Percentiles rank a stretch among this genome's conserved stretches.
Conservation (phyloP, 2,329 filamentous ascomycete species). For the Fusarium anguioides region DNA sequence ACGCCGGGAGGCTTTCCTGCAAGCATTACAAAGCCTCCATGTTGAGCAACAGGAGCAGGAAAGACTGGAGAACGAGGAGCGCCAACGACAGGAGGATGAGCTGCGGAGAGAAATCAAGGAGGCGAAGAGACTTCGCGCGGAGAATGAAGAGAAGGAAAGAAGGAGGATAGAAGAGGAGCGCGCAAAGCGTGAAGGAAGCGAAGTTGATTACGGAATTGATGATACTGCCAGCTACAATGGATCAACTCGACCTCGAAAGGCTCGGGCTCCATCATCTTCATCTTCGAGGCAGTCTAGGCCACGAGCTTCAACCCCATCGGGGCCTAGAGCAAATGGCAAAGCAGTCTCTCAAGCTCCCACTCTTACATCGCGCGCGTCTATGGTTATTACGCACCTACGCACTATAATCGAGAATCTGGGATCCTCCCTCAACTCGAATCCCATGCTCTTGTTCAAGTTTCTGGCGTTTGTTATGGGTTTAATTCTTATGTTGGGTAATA, state of each 20-base stretch:
- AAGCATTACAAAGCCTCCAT: constrained; percentile 83
- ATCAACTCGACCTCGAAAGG: constrained; percentile 49
- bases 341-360: constrained; percentile 49
- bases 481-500: constrained; percentile 78
- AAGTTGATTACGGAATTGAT: constrained; percentile 77
- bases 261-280: constrained; percentile 48
- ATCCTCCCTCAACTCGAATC: constrained; percentile 65
- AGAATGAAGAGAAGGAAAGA: constrained; percentile 68
- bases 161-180: constrained; percentile 66
- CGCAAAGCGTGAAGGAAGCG: constrained; percentile 62
- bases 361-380: constrained; percentile 60
- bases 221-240: constrained; percentile 56
- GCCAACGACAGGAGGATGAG: constrained; percentile 66
- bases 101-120: constrained; percentile 68
- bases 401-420: constrained; percentile 63
- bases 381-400: constrained; percentile 64
- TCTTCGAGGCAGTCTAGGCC: constrained; percentile 48
- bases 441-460: constrained; percentile 67
- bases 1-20: constrained; percentile 86
- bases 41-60: constrained; percentile 85
- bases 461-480: constrained; percentile 85
- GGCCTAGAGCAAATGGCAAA: constrained; percentile 44
- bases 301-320: constrained; percentile 30
- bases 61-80: constrained; percentile 70
- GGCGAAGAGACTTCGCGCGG: constrained; percentile 63